These are phyloP conservation scores for Gnetum montanum DNA, from an alignment of 75 land plant species.

Conservation along the genomic window DNA sequence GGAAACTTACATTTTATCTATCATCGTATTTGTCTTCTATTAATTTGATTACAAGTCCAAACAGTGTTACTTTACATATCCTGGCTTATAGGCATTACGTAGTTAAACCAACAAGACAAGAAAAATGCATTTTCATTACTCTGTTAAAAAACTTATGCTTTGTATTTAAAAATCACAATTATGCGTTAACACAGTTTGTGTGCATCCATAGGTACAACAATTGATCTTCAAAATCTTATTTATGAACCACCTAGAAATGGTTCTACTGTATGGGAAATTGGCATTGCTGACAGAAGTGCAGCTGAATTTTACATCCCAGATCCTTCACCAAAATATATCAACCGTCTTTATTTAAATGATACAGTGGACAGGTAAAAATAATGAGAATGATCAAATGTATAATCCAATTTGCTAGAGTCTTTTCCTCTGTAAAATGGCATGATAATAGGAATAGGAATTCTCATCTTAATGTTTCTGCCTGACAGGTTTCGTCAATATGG, in stretches of 20 bases:
- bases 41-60: too few species aligned
- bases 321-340: constrained; percentile 21
- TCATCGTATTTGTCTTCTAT: too few species aligned
- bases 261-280: constrained; percentile 48
- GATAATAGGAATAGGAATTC: too few species aligned
- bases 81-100: too few species aligned
- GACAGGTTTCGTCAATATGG: constrained; percentile 65
- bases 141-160: too few species aligned
- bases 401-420: constrained; percentile 27
- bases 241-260: constrained; percentile 39
- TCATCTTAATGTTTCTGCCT: background rate
- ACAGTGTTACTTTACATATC: too few species aligned
- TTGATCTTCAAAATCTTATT: constrained; percentile 24
- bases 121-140: too few species aligned
- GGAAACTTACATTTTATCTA: too few species aligned
- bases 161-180: too few species aligned
- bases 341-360: constrained; percentile 20
- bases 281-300: constrained; percentile 37
- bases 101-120: too few species aligned
- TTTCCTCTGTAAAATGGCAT: constrained; percentile 34
- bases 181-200: too few species aligned
- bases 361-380: constrained; percentile 19
- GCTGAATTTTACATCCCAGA: constrained; percentile 33
- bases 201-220: constrained; percentile 32
- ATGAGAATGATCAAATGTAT: constrained; percentile 18